Evolutionary conservation across 768 basidiomycete species (phyloP).

Genomic region (Serendipita indica): DNA sequence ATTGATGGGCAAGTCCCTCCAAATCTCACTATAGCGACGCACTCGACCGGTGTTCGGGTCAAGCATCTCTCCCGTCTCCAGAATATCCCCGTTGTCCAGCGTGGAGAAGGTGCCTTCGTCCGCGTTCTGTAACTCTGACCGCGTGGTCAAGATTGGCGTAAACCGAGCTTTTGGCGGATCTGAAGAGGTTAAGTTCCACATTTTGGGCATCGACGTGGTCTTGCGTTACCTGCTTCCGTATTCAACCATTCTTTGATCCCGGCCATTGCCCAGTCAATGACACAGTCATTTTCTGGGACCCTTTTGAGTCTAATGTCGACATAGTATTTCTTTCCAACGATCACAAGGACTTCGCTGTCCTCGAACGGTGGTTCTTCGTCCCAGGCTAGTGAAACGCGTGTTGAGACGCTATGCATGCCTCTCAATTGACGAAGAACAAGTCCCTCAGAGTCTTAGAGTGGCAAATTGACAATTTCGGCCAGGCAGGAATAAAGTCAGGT

Average conservation of each 20-base stretch:
- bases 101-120: background rate
- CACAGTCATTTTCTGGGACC: background rate
- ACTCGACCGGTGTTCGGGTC: background rate
- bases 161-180: background rate
- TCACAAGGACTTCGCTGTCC: background rate
- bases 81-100: background rate
- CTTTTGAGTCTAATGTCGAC: background rate
- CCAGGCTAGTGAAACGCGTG: background rate
- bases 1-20: background rate
- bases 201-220: background rate
- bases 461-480: no score
- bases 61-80: background rate
- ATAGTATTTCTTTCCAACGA: background rate
- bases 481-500: no score
- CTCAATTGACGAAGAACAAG: no score
- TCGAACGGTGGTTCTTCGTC: background rate
- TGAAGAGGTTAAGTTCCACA: background rate
- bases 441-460: no score
- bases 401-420: background rate
- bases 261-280: background rate
- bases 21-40: background rate
- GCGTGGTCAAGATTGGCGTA: background rate
- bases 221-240: background rate
- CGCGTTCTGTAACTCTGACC: background rate
- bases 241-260: background rate